phyloP scores from a whole-genome alignment of 2,329 filamentous ascomycete species.

The Calonectria montana region DNA sequence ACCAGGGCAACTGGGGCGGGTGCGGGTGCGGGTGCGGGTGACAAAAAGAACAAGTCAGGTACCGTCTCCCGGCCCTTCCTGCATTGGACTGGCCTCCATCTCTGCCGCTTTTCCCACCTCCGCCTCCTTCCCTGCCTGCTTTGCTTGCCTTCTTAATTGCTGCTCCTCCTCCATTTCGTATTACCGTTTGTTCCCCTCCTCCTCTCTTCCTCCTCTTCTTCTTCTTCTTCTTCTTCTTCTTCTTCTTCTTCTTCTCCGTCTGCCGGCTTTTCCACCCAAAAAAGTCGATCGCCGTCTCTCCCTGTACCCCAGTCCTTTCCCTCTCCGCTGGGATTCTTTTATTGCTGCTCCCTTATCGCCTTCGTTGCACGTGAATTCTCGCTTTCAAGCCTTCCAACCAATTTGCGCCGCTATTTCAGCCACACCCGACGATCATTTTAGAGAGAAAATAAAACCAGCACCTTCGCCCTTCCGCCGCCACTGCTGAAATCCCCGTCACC shows the following conservation, averaged over 20 bases:
- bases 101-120: constrained; percentile 6
- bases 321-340: neutral
- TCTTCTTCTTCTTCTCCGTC: neutral
- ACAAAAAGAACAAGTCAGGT: constrained; percentile 5
- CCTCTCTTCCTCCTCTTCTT: neutral
- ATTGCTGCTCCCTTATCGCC: neutral
- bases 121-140: constrained; percentile 2
- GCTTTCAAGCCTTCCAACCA: neutral
- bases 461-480: neutral
- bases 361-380: neutral
- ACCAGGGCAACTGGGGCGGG: neutral
- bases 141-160: neutral
- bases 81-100: constrained; percentile 6
- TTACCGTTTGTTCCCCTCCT: neutral
- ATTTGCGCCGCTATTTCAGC: neutral
- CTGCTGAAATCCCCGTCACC: neutral
- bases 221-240: neutral
- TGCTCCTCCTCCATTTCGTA: neutral
- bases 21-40: too few relatives aligned
- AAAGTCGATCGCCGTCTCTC: constrained; percentile 4
- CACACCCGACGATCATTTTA: constrained; percentile 3
- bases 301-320: neutral
- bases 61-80: constrained; percentile 9
- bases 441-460: neutral
- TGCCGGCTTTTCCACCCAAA: neutral